Percentiles rank a stretch among this genome's conserved stretches.
Evolutionary conservation across 805 yeast genomes (phyloP).

Genomic region (Pichia heedii): DNA sequence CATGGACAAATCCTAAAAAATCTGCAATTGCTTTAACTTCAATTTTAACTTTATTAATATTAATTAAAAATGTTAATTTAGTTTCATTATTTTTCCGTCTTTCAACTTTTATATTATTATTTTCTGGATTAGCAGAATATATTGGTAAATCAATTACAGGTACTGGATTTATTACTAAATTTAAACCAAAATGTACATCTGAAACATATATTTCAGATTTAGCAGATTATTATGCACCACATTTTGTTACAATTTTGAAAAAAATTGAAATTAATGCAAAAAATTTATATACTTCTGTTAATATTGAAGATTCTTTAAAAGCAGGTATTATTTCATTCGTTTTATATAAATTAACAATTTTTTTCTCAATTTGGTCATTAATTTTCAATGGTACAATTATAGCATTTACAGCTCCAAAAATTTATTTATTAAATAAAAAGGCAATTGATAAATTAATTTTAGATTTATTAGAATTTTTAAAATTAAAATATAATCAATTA

Average conservation of each 20-base stretch:
- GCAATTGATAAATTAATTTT: constrained; percentile 64
- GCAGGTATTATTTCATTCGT: constrained; percentile 60
- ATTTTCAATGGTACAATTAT: constrained; percentile 46
- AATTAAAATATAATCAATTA: constrained; percentile 40
- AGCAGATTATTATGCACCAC: constrained; percentile 24
- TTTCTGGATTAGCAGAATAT: constrained; percentile 71
- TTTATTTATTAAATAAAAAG: constrained; percentile 65
- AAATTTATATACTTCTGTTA: constrained; percentile 55
- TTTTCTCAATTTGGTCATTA: constrained; percentile 66
- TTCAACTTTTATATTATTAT: constrained; percentile 44
- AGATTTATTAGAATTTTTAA: constrained; percentile 36
- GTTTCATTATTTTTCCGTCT: constrained; percentile 52
- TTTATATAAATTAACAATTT: constrained; percentile 62
- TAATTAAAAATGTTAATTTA: constrained; percentile 56
- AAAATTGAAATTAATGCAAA: constrained; percentile 44
- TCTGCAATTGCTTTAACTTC: constrained; percentile 73
- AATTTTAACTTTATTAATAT: constrained; percentile 42
- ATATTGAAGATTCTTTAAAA: constrained; percentile 63
- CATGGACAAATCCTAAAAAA: constrained; percentile 68
- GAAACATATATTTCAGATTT: constrained; percentile 24
- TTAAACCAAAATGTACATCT: constrained; percentile 52
- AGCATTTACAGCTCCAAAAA: constrained; percentile 66
- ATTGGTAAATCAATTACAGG: constrained; percentile 67
- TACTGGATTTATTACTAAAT: constrained; percentile 68
- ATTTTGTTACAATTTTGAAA: constrained; percentile 34